These are phyloP conservation scores for Leucoagaricus sp. DNA, from an alignment of 1,284 basidiomycete genomes.

Conservation along the genomic window DNA sequence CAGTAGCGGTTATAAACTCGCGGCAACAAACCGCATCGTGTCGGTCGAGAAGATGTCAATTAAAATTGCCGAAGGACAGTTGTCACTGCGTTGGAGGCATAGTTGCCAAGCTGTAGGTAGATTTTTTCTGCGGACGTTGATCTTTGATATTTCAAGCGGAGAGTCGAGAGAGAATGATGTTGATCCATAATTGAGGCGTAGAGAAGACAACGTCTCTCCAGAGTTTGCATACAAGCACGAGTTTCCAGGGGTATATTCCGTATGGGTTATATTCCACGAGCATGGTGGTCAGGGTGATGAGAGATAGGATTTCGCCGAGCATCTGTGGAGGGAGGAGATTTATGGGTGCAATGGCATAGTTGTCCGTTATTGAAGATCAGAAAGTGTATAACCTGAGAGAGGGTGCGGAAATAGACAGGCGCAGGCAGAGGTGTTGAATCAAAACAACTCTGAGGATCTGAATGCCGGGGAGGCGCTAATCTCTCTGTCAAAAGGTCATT, in stretches of 20 bases:
- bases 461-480: too few species aligned
- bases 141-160: not conserved
- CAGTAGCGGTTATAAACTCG: not conserved
- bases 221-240: slow-evolving; percentile 3
- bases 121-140: not conserved
- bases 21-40: not conserved
- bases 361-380: too few species aligned
- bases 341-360: too few species aligned
- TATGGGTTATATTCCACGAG: too few species aligned
- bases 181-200: slow-evolving; percentile 13
- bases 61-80: not conserved
- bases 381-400: too few species aligned
- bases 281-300: too few species aligned
- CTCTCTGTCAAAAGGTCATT: too few species aligned
- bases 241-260: slow-evolving; percentile 5
- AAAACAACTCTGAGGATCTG: too few species aligned
- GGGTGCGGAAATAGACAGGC: too few species aligned
- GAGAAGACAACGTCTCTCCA: slow-evolving; percentile 12
- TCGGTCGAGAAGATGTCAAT: not conserved
- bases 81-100: not conserved
- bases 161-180: not conserved
- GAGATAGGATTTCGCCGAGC: too few species aligned
- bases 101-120: not conserved
- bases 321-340: too few species aligned
- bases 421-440: too few species aligned